Evolutionary conservation across 306 rosid genomes (phyloP).

Genomic region (Fagus crenata): DNA sequence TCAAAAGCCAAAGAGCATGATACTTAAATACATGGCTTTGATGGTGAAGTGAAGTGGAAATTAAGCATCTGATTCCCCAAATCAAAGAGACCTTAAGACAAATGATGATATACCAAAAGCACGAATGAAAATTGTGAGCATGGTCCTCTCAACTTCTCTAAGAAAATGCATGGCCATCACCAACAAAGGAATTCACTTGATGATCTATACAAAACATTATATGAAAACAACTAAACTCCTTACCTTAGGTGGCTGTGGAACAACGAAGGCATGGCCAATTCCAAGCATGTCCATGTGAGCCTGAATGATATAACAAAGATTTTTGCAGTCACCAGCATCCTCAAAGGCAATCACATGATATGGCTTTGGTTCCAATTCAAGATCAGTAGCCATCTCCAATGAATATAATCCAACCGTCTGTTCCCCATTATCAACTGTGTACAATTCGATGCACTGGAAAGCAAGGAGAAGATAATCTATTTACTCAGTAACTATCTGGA

Average conservation of each 20-base stretch:
- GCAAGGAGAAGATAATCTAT: constrained; percentile 25
- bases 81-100: not conserved
- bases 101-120: constrained; percentile 21
- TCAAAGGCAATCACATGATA: constrained; percentile 85
- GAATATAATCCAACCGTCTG: constrained; percentile 84
- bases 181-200: constrained; percentile 17
- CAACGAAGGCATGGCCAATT: constrained; percentile 74
- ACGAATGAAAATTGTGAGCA: constrained; percentile 1
- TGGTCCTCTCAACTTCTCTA: not conserved
- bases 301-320: constrained; percentile 82
- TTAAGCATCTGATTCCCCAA: not conserved
- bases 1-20: not conserved
- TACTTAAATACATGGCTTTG: not conserved
- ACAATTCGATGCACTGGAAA: constrained; percentile 88
- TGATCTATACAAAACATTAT: constrained; percentile 10
- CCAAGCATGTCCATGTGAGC: constrained; percentile 88
- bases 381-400: constrained; percentile 92
- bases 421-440: constrained; percentile 63
- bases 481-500: constrained; percentile 10
- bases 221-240: constrained; percentile 7
- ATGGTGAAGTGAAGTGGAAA: not conserved
- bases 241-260: constrained; percentile 93
- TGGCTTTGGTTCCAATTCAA: constrained; percentile 94
- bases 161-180: constrained; percentile 6
- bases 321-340: constrained; percentile 80